Percentiles rank a stretch among this genome's conserved stretches.
phyloP scores from a whole-genome alignment of 1,139 yeast genomes.

The Candida sp. region DNA sequence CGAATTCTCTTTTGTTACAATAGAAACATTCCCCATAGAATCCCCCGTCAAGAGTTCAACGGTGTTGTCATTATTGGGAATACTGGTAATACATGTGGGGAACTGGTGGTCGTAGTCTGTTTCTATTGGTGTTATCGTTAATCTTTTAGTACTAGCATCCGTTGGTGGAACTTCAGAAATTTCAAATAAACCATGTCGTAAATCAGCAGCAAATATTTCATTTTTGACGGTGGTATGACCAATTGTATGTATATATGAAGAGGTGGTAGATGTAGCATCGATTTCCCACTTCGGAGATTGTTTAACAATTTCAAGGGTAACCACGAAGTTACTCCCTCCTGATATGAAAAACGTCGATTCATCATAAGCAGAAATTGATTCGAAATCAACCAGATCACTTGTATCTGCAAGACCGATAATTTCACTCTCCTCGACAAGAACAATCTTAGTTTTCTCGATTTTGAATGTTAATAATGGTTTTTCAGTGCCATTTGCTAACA shows the following conservation, averaged over 20 bases:
- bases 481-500: conserved; percentile 10
- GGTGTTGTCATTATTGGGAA: background rate
- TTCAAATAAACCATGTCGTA: conserved; percentile 17
- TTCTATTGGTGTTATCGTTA: conserved; percentile 2
- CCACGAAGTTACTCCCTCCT: conserved; percentile 14
- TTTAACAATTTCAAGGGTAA: conserved; percentile 2
- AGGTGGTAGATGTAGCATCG: conserved; percentile 7
- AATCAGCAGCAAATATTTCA: conserved; percentile 15
- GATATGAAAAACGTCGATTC: conserved; percentile 8
- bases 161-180: background rate
- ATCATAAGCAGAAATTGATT: conserved; percentile 9
- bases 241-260: conserved; percentile 11
- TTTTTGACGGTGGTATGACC: conserved; percentile 7
- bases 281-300: conserved; percentile 10
- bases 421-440: conserved; percentile 6
- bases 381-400: conserved; percentile 7
- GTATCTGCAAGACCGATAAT: conserved; percentile 11
- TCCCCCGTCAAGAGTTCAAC: conserved; percentile 23
- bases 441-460: conserved; percentile 9
- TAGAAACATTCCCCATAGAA: conserved; percentile 27
- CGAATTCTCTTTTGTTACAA: conserved; percentile 4
- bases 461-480: conserved; percentile 8
- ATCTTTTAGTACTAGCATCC: background rate
- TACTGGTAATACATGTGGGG: conserved; percentile 12
- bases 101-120: conserved; percentile 11